Evolutionary conservation across 2,329 filamentous ascomycete genomes (phyloP), one percentile per base, ranked within the genome.

Genomic region (Penicillium sp.): DNA sequence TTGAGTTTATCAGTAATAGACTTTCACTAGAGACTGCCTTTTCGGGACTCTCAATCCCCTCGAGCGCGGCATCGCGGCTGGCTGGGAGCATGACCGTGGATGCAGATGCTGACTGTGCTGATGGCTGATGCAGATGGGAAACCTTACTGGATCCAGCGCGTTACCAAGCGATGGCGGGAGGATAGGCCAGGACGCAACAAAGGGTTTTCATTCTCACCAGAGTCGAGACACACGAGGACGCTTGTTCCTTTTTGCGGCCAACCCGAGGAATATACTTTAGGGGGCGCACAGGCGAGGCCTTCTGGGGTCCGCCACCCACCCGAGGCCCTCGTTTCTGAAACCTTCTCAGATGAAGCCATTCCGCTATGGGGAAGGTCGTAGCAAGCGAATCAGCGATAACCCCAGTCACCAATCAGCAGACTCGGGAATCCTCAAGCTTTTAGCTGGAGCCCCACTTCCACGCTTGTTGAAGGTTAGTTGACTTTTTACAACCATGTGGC

Each of bases 341-440:
- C 42, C 41, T 47, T 10, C 4, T 1, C 25, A 47, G 53, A 47
- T 49, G 34, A 39, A 52, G 28, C 25, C 20, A 25, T 45, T 34
- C 17, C 52, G 31, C 39, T 39, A 28, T 47, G 39, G 51, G 57
- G 57, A 56, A 59, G 57, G 57, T 56, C 22, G 28, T 48, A 3
- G 39, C 52, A 31, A 20, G 20, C 20, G 20, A 20, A 1, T 20
- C 20, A 35, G 14, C 51, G 31, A 48, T 47, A 47, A 28, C 11
- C 17, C 7, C 14, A 43, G 14, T 28, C 39, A 28, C 53, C 53
- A 59, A 60, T 60, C 10, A 10, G 47, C 20, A 12, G n/a, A 0
- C 34, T 37, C 35, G 3, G n/a, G 17, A 54, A 28, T 15, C 54
- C 49, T 60, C 54, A 60, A 60, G 58, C 58, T 60, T 60, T 60